Percentiles rank a stretch among this genome's conserved stretches.
phyloP scores from a whole-genome alignment of 192 early-diverging fungal genomes.

The Backusella luteola region DNA sequence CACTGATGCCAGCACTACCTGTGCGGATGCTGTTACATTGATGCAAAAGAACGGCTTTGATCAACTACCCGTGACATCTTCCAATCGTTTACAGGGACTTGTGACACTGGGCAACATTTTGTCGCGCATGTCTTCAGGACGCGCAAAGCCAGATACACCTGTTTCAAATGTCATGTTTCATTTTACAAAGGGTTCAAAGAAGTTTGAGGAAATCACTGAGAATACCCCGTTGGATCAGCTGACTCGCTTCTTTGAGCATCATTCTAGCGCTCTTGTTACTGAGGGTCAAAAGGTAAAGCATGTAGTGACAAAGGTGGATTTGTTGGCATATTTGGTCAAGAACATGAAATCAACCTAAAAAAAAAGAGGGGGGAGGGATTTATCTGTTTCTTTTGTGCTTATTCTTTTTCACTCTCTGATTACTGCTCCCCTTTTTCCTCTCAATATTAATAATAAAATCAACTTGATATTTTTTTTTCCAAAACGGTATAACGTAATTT shows the following conservation, averaged over 20 bases:
- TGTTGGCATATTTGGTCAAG: constrained; percentile 78
- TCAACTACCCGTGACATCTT: constrained; percentile 92
- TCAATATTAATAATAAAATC: too few species aligned
- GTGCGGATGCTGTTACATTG: constrained; percentile 76
- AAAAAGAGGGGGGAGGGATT: too few species aligned
- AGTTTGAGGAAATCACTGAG: constrained; percentile 85
- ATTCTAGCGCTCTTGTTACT: constrained; percentile 90
- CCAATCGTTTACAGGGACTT: constrained; percentile 70
- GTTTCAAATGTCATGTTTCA: constrained; percentile 81
- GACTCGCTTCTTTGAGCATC: constrained; percentile 88
- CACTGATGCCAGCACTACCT: constrained; percentile 69
- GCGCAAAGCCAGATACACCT: constrained; percentile 65
- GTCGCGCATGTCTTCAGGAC: constrained; percentile 68
- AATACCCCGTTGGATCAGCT: constrained; percentile 83
- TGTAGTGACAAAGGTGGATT: constrained; percentile 93
- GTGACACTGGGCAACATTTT: constrained; percentile 73
- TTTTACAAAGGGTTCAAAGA: constrained; percentile 56
- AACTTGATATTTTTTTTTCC: too few species aligned
- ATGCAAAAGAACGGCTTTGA: constrained; percentile 93
- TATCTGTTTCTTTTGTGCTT: too few species aligned
- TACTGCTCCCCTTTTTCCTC: too few species aligned
- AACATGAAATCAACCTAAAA: constrained; percentile 19
- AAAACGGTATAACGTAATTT: too few species aligned
- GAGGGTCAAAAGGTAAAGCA: constrained; percentile 66
- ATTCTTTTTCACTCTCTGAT: too few species aligned